Evolutionary conservation across 2,329 filamentous ascomycete species (phyloP), one percentile per base, ranked within the genome.

Genomic region (Exophiala phaeomuriformis): DNA sequence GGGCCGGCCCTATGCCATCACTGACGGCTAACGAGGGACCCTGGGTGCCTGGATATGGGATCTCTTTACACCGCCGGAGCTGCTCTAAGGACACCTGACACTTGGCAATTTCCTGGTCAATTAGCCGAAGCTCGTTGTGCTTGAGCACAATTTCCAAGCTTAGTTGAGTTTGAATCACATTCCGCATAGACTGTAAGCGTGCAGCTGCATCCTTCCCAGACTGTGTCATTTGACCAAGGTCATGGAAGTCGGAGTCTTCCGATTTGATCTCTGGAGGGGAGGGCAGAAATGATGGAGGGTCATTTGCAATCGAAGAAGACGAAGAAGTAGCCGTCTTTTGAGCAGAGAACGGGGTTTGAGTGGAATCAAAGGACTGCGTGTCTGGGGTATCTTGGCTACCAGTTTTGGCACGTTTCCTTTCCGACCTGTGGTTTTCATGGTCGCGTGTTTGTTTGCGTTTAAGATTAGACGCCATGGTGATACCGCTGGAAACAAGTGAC

Each of bases 61-160:
- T 91, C 62, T 97, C 77, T 67, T 93, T 85, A 72, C 90, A 96
- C 56, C 93, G 84, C 63, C 93, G 86, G 59, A 98, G 76, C 72
- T 97, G 93, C 72, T 98, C 93, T 62, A 97, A 78, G 7, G 90
- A 89, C 60, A 90, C 76, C 73, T 97, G 90, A 67, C 90, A 96
- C 74, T 96, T 97, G 61, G 89, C 91, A 61, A 97, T 79, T 73
- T 97, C 93, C 71, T 95, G 90, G 67, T 97, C 89, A 69, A 97
- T 95, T 62, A 95, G 77, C 53, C 90, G 88, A 55, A 97, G 74
- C 74, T 98, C 93, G 65, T 93, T 84, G 71, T 98, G 93, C 76
- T 96, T 97, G 68, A 94, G 75, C 59, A 97, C 74, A 49, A 97
- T 90, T 73, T 96, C 90, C 61, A 93, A 81, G 65, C 90, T 88